These are phyloP conservation scores for Polyporus tsugae DNA, from an alignment of 1,284 basidiomycete species.

Conservation along the genomic window DNA sequence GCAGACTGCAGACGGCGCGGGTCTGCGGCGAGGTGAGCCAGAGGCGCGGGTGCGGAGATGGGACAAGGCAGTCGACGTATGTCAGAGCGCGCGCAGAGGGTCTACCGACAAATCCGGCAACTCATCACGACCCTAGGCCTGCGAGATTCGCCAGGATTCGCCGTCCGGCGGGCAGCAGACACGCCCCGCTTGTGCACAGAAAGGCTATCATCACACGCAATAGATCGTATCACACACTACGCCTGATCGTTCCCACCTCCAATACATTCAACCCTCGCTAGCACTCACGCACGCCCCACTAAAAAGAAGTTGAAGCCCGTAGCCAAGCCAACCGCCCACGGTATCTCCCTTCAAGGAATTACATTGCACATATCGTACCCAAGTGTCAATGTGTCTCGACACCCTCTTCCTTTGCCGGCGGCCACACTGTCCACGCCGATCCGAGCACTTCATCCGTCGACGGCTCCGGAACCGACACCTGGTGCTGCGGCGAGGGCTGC, in stretches of 20 bases:
- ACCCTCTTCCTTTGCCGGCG: constrained; percentile 6
- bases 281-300: not conserved
- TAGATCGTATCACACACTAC: constrained; percentile 14
- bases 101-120: constrained; percentile 1
- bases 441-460: not conserved
- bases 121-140: too few relatives aligned
- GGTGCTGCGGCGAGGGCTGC: not conserved
- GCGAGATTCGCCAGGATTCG: not conserved
- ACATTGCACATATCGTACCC: not conserved
- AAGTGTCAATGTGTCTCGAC: not conserved
- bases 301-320: not conserved
- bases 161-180: not conserved
- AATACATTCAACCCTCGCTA: constrained; percentile 11
- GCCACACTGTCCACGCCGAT: constrained; percentile 5
- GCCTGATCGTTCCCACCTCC: constrained; percentile 12
- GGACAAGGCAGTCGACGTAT: not conserved
- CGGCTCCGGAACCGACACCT: not conserved
- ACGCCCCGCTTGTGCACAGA: not conserved
- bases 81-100: not conserved
- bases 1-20: not conserved
- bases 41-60: constrained; percentile 13
- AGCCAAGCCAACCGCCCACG: constrained; percentile 13
- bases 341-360: not conserved
- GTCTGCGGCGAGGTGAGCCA: constrained; percentile 20
- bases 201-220: not conserved